Conservation (phyloP, 192 early-diverging fungal genomes). For the Allomyces javanicus region DNA sequence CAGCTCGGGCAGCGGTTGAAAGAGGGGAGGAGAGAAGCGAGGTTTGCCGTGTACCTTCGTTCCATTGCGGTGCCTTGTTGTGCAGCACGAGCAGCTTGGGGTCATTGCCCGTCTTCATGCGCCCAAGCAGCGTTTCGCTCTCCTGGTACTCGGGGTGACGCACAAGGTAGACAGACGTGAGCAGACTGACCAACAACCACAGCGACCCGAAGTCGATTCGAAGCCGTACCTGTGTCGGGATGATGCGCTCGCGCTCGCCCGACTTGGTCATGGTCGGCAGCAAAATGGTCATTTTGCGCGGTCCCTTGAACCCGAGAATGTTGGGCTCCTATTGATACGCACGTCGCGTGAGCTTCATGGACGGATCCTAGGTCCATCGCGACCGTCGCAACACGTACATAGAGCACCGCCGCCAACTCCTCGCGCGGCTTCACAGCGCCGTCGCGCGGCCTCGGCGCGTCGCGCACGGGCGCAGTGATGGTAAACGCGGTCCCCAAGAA, state of each 20-base stretch:
- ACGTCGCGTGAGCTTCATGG: neutral
- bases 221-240: constrained; percentile 25
- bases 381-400: constrained; percentile 10
- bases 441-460: constrained; percentile 15
- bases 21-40: neutral
- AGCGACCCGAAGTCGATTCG: neutral
- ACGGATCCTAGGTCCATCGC: neutral
- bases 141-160: constrained; percentile 16
- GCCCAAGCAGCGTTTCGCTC: constrained; percentile 38
- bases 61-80: constrained; percentile 91
- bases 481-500: constrained; percentile 67
- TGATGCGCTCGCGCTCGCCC: constrained; percentile 29
- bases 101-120: constrained; percentile 30
- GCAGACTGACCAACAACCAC: neutral
- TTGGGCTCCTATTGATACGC: constrained; percentile 44
- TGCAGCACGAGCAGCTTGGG: constrained; percentile 49
- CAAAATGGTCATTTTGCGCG: constrained; percentile 75
- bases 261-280: constrained; percentile 44
- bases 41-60: constrained; percentile 33
- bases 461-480: constrained; percentile 40
- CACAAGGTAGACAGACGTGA: constrained; percentile 1
- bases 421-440: constrained; percentile 20
- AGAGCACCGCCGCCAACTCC: constrained; percentile 56
- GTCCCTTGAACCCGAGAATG: constrained; percentile 74
- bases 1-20: neutral